Conservation (phyloP, 2,329 filamentous ascomycete species). For the Metarhizium brunneum region DNA sequence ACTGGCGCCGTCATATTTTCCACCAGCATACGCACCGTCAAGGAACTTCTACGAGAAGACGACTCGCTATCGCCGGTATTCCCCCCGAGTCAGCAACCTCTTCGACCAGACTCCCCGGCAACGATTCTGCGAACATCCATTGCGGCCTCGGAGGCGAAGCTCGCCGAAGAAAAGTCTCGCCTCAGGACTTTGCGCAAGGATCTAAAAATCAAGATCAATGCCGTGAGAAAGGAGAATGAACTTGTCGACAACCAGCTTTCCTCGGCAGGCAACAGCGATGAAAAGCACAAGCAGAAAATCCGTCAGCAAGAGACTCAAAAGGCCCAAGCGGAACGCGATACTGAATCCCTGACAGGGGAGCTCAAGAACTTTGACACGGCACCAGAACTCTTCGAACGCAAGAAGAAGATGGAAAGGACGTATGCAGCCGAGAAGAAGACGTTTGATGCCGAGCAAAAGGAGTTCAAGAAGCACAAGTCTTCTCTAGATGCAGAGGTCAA, state of each 20-base stretch:
- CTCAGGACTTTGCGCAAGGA: constrained; percentile 67
- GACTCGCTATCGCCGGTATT: constrained; percentile 19
- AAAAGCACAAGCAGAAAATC: constrained; percentile 65
- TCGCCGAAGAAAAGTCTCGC: constrained; percentile 58
- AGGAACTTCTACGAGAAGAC: constrained; percentile 30
- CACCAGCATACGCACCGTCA: constrained; percentile 59
- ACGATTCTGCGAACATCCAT: constrained; percentile 72
- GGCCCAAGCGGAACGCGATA: constrained; percentile 52
- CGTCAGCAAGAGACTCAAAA: constrained; percentile 68
- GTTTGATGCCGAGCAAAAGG: constrained; percentile 47
- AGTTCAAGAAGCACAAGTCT: constrained; percentile 49
- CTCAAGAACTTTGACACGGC: constrained; percentile 56
- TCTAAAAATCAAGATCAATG: constrained; percentile 59
- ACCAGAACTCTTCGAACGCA: constrained; percentile 51
- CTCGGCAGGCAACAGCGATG: constrained; percentile 63
- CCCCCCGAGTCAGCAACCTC: constrained; percentile 44
- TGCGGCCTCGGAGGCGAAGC: constrained; percentile 58
- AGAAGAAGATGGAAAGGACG: constrained; percentile 42
- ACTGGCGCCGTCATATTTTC: constrained; percentile 61
- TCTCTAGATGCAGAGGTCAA: constrained; percentile 54
- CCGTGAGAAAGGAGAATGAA: constrained; percentile 65
- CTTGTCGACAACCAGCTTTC: constrained; percentile 55
- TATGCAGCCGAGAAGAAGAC: constrained; percentile 48
- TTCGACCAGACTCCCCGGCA: constrained; percentile 66
- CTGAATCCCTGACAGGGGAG: constrained; percentile 41